Evolutionary conservation across 2,329 filamentous ascomycete species (phyloP), one percentile per base, ranked within the genome.

Genomic region (Ophiostoma fasciatum): DNA sequence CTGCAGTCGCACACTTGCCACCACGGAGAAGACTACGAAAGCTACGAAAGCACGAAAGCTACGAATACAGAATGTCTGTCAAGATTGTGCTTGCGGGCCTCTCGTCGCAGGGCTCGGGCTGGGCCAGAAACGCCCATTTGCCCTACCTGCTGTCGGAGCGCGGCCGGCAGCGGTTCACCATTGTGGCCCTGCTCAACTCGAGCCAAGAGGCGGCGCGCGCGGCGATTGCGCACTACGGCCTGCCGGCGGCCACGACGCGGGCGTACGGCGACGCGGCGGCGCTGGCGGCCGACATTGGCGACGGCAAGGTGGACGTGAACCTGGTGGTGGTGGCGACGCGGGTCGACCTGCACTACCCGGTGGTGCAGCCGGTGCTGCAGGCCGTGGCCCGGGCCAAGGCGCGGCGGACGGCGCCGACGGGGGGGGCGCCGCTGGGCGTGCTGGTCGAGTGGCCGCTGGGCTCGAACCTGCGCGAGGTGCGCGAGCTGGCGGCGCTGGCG

Each of bases 371-470:
- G 0, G 64, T 61, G 13, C 42, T 74, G 2, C 52, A 54, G 12
- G 63, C 66, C 0, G 35, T 34, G 2, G 38, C 38, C 19, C 15
- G 4, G 11, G 71, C 69, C 0, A 74, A 74, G 48, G n/a, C n/a
- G n/a, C 19, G 14, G n/a, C 14, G 11, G 6, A 46, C 53, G 0
- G 58, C 68, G 0, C 7, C 18, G 26, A 46, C 53, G 0, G 58
- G 68, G 0, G 9, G 17, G 26, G 1, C 21, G 7, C 11, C 18
- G 19, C 28, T 37, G 18, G 35, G 25, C 19, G 22, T 40, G 5
- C 77, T 57, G 38, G 58, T 71, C 0, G 71, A 77, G 51, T 77
- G 71, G 67, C 72, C 69, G 6, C 53, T 76, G 1, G 66, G 64
- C 0, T 51, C 63, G 12, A 60, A 64, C 36, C 48, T 52, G 1